A percentile compares a stretch with the other conserved stretches of the same genome.
phyloP scores from a whole-genome alignment of 345 rosid genomes.

The Adansonia digitata region DNA sequence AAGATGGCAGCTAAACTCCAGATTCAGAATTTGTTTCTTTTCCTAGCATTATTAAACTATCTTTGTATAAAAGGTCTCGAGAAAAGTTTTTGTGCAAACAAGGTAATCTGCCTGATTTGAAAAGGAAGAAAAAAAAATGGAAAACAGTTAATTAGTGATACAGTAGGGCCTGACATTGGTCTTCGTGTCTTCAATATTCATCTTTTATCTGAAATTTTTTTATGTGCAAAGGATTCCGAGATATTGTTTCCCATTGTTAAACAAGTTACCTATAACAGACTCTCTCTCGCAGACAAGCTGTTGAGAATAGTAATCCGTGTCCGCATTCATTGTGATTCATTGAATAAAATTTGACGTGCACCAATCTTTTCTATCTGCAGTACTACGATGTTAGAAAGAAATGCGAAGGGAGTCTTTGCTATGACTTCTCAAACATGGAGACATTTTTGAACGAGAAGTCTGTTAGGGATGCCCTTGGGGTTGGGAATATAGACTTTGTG shows the following conservation, averaged over 20 bases:
- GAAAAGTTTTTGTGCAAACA: background rate
- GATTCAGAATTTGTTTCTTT: background rate
- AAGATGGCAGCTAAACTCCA: no score
- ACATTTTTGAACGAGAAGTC: conserved; percentile 62
- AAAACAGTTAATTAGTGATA: background rate
- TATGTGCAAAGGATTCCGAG: background rate
- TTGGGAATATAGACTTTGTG: conserved; percentile 76
- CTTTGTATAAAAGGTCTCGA: background rate
- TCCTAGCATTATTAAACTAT: background rate
- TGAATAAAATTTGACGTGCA: conserved; percentile 9
- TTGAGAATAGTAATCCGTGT: background rate
- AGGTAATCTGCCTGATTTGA: background rate
- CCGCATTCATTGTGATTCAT: background rate
- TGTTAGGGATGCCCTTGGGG: conserved; percentile 76
- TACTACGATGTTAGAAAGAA: conserved; percentile 90
- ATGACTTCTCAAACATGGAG: conserved; percentile 98
- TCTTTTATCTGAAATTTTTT: background rate
- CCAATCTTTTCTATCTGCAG: conserved; percentile 38
- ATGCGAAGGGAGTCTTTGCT: conserved; percentile 86
- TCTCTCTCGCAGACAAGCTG: background rate
- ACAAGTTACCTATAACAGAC: background rate
- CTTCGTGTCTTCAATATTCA: background rate
- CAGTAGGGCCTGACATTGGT: background rate
- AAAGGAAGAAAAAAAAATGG: background rate
- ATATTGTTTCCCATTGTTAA: background rate